Evolutionary conservation across 345 rosid genomes (phyloP), one percentile per base, ranked within the genome.

Genomic region (Cardamine occulta): DNA sequence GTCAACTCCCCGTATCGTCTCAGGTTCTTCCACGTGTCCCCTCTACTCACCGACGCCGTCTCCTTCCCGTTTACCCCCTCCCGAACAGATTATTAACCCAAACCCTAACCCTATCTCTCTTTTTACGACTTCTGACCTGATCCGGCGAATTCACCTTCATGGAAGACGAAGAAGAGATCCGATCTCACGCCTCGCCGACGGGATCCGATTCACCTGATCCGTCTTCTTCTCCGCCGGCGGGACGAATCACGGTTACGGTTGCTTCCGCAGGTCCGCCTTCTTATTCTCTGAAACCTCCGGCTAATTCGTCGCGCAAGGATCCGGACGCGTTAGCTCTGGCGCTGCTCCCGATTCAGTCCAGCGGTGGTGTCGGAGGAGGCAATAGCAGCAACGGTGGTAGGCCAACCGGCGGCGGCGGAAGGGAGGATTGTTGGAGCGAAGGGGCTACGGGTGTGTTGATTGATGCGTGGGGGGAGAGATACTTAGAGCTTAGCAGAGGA

Each of bases 341-440:
- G 52, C 78, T 84, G n/a, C 79, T 84, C 10, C 84, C 83, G 31
- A 32, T 52, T 48, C 87, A 80, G 62, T 60, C 63, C 23, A 80
- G 77, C 72, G 83, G 78, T n/a, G 69, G 70, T 45, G 47, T 31
- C 39, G 73, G 68, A 18, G 74, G 69, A 37, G 68, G 63, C 0
- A 8, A 10, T 57, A 49, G 68, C 66, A 74, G 75, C 62, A 80
- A 70, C n/a, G 84, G 82, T 56, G 49, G 51, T 21, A 82, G 77
- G 18, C 29, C 74, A 14, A 82, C 82, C 19, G 84, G 84, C 4
- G 88, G 87, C 5, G 87, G 91, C 0, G 91, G 89, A 35, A 83
- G 98, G 40, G 99, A 95, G 74, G 99, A 92, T 72, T 95, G 97
- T 83, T 95, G 97, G 99, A 95, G 96, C 80, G 99, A 95, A 42